These are phyloP conservation scores for Phanerodontia chrysosporium DNA, from an alignment of 768 basidiomycete genomes.

Conservation along the genomic window DNA sequence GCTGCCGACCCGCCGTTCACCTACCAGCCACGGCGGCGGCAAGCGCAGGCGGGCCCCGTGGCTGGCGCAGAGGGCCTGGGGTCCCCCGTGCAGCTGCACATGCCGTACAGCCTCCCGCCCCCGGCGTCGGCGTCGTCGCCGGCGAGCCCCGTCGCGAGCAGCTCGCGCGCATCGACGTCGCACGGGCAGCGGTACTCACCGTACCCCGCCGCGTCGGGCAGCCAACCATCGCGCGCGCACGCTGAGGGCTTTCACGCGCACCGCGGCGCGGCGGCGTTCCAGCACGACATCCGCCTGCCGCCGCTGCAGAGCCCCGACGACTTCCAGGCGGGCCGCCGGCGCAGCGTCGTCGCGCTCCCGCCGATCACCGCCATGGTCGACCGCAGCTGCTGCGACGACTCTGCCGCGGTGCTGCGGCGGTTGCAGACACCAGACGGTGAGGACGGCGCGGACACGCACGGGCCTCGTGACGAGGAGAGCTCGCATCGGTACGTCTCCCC, in stretches of 20 bases:
- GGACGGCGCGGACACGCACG: neutral
- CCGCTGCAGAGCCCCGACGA: conserved; percentile 26
- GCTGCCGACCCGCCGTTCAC: conserved; percentile 12
- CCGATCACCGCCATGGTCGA: conserved; percentile 52
- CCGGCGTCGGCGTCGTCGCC: conserved; percentile 13
- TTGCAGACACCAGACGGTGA: conserved; percentile 52
- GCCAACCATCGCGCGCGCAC: conserved; percentile 12
- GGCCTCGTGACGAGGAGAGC: neutral
- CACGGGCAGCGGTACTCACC: conserved; percentile 38
- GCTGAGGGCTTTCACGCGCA: conserved; percentile 30
- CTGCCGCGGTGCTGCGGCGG: conserved; percentile 62
- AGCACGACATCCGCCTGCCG: conserved; percentile 35
- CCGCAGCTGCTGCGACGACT: conserved; percentile 46
- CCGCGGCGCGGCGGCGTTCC: conserved; percentile 27
- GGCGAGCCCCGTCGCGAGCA: conserved; percentile 4
- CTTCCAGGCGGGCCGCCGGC: neutral
- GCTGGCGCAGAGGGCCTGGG: conserved; percentile 4
- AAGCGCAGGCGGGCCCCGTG: conserved; percentile 15
- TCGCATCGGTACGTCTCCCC: neutral
- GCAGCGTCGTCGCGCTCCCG: conserved; percentile 19
- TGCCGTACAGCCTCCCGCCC: conserved; percentile 19
- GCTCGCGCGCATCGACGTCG: neutral
- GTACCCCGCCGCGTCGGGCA: conserved; percentile 35
- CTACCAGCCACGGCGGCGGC: conserved; percentile 15
- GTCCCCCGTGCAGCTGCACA: conserved; percentile 23